Conservation (phyloP, 768 basidiomycete genomes). For the Gyrodon lividus region DNA sequence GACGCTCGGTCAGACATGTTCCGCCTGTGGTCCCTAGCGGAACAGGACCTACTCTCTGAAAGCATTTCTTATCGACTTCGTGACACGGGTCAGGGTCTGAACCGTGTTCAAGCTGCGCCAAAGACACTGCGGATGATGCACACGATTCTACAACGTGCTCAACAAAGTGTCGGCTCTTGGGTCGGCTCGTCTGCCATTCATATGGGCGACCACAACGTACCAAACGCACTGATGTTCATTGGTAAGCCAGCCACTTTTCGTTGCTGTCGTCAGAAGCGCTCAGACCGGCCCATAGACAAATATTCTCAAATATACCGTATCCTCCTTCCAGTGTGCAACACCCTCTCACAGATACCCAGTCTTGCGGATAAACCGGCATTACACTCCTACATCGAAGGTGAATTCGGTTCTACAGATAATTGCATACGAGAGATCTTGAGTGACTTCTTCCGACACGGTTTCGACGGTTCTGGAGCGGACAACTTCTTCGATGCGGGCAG, state of each 20-base stretch:
- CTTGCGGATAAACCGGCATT: conserved; percentile 68
- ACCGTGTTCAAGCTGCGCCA: conserved; percentile 82
- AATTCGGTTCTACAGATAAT: conserved; percentile 76
- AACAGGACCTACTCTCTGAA: conserved; percentile 79
- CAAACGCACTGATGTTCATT: conserved; percentile 77
- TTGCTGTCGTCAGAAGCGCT: neutral
- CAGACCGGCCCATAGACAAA: conserved; percentile 50
- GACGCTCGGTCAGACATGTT: conserved; percentile 66
- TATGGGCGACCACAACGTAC: conserved; percentile 77
- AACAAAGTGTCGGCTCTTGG: conserved; percentile 79
- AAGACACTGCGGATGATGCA: conserved; percentile 93
- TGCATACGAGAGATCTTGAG: conserved; percentile 67
- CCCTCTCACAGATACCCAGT: conserved; percentile 68
- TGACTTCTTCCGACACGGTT: conserved; percentile 87
- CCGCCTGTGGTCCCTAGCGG: conserved; percentile 78
- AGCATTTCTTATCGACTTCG: conserved; percentile 73
- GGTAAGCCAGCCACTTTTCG: conserved; percentile 32
- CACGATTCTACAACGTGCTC: conserved; percentile 78
- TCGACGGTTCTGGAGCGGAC: conserved; percentile 89
- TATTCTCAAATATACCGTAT: conserved; percentile 92
- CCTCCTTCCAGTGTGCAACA: conserved; percentile 82
- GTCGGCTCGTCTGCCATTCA: conserved; percentile 85
- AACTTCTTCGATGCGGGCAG: conserved; percentile 90
- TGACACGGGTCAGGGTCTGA: conserved; percentile 89
- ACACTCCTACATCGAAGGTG: conserved; percentile 73